Conservation (phyloP, 1,284 basidiomycete genomes). For the Amylostereum areolatum region DNA sequence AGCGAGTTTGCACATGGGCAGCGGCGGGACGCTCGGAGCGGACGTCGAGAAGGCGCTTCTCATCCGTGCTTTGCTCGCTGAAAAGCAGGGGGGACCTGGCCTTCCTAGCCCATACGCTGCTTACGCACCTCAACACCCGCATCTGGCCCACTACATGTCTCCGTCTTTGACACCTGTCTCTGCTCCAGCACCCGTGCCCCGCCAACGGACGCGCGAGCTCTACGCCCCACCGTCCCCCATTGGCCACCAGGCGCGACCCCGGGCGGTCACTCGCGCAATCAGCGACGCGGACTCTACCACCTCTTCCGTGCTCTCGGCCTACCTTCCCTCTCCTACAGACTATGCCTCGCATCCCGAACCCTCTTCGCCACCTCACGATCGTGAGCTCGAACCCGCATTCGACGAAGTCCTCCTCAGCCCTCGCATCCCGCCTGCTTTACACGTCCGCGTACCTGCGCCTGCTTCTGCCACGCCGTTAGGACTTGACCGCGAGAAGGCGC, state of each 20-base stretch:
- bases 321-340: no score
- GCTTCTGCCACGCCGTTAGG: constrained; percentile 4
- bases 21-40: no score
- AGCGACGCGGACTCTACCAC: background rate
- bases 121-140: background rate
- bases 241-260: background rate
- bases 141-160: background rate
- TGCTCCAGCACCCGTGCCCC: background rate
- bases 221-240: background rate
- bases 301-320: background rate
- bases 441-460: constrained; percentile 7
- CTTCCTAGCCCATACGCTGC: background rate
- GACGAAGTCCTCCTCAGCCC: constrained; percentile 12
- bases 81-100: background rate
- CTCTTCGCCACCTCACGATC: constrained; percentile 8
- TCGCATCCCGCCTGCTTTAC: constrained; percentile 5
- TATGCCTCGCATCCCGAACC: background rate
- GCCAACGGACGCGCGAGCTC: background rate
- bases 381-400: background rate
- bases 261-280: background rate
- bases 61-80: constrained; percentile 3
- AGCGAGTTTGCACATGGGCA: background rate
- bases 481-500: background rate
- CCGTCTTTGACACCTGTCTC: background rate
- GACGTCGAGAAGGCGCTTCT: constrained; percentile 13